A percentile compares a stretch with the other conserved stretches of the same genome.
These are phyloP conservation scores for Triticum urartu DNA, from an alignment of 176 grass and related monocot species.

Conservation along the genomic window DNA sequence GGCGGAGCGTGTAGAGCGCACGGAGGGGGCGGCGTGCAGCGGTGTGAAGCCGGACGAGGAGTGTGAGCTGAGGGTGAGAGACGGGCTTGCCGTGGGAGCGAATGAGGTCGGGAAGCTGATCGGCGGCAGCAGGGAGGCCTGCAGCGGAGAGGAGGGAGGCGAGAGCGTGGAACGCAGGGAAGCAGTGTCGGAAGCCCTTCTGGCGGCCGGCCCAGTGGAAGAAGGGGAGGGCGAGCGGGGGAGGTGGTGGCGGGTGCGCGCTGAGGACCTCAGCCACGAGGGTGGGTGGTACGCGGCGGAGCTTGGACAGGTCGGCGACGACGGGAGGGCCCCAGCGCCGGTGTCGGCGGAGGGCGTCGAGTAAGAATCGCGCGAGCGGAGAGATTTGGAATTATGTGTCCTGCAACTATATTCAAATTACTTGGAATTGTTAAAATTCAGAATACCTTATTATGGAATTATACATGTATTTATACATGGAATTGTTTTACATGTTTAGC, in stretches of 20 bases:
- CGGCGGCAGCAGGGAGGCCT: conserved; percentile 44
- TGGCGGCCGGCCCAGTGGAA: conserved; percentile 82
- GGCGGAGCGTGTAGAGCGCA: conserved; percentile 57
- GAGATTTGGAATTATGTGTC: conserved; percentile 19
- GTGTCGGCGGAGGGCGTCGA: conserved; percentile 68
- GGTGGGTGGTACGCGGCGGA: conserved; percentile 57
- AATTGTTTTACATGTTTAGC: too few species aligned
- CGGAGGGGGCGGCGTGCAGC: conserved; percentile 57
- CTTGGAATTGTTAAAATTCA: too few species aligned
- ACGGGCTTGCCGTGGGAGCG: conserved; percentile 57
- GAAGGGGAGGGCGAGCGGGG: conserved; percentile 73
- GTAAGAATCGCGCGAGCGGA: conserved; percentile 65
- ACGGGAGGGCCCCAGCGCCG: conserved; percentile 57
- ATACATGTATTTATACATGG: too few species aligned
- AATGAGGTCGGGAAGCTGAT: conserved; percentile 92
- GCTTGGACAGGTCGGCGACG: conserved; percentile 68
- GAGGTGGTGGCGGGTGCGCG: conserved; percentile 41
- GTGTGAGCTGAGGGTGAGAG: conserved; percentile 65
- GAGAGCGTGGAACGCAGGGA: conserved; percentile 74
- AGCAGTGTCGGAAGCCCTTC: conserved; percentile 72
- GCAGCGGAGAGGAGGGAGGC: conserved; percentile 49
- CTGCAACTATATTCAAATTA: too few species aligned
- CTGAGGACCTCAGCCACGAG: conserved; percentile 66
- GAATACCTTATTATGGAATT: too few species aligned
- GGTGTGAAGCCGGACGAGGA: conserved; percentile 76